Evolutionary conservation across 441 rosid genomes (phyloP), one percentile per base, ranked within the genome.

Genomic region (Populus trichocarpa): DNA sequence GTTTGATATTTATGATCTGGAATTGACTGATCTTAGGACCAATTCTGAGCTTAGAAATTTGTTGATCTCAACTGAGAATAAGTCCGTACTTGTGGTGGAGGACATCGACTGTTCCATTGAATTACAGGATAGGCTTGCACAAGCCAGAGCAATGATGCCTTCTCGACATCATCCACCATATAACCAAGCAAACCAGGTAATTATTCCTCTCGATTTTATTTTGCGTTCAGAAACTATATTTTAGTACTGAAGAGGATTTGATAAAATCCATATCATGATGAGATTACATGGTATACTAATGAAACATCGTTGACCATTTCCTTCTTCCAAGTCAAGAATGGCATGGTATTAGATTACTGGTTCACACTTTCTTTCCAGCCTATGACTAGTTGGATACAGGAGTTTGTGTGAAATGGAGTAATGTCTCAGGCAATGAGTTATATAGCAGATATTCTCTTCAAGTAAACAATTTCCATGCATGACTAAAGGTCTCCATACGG

Each of bases 1-100:
- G 77, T 87, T 85, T 70, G 89, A 87, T 73, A 82, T 87, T 18
- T 89, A 87, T 72, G 89, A 87, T 66, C 74, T 87, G 85, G 86
- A 87, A 33, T 28, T 76, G 20, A 82, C 71, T 69, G 86, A 85
- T 59, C 71, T 85, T 32, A 82, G 81, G 12, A 83, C 81, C 87
- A 82, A 89, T 71, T 87, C 90, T 1, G 90, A 87, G 72, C 80
- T 87, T 80, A 81, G 88, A 46, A 84, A 85, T 69, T 66, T 89
- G 61, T 71, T 89, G 72, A 83, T 86, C 0, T 89, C 83, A 13
- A 82, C 81, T 3, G 87, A 76, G 11, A 86, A 74, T 22, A 80
- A 82, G 26, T 89, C 90, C 2, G 85, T 89, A 22, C 38, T 89
- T 16, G 87, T 83, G 40, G 72, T 87, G 2, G 88, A 89, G 79